Evolutionary conservation across 441 rosid species (phyloP), one percentile per base, ranked within the genome.

Genomic region (Adansonia rubrostipa): DNA sequence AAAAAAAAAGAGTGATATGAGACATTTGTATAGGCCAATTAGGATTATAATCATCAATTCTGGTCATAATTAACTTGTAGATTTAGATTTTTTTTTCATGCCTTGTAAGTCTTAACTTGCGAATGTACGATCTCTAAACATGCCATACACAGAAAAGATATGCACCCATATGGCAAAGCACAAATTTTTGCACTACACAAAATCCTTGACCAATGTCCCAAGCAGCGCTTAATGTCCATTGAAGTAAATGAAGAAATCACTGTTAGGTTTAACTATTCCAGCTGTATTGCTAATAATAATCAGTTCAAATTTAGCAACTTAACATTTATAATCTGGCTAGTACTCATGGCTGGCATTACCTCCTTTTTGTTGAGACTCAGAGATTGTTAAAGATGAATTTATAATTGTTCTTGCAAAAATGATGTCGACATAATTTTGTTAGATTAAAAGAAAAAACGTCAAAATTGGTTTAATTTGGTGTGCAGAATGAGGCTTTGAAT

Each of bases 401-500:
- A 24, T 24, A 24, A 24, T 6, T 40, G 11, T 65, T n/a, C 1
- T 6, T 36, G 1, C 10, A 14, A 10, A 28, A 3, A 24, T 42
- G 5, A 14, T 44, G 9, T 24, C 7, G 9, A 28, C 17, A 9
- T 7, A 24, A 45, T 13, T 24, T 60, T 22, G 6, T 10, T 22
- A 4, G 5, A 17, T 14, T 53, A 28, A 28, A 28, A 28, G 33
- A 28, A 28, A 14, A 54, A n/a, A 54, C 2, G 5, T 3, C 5
- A 24, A 63, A 33, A 33, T 14, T 15, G 51, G 53, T 42, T 66
- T 44, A 42, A 66, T 17, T 4, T 51, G 68, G 15, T 76, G 0
- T 58, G 69, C 86, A 96, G 99, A 96, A 96, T 66, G 99, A 96
- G 83, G 90, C 97, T 28, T 74, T 96, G 40, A 96, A 96, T 83